Evolutionary conservation across 179 eudicot species (phyloP).

Genomic region (Amaranthus tricolor): DNA sequence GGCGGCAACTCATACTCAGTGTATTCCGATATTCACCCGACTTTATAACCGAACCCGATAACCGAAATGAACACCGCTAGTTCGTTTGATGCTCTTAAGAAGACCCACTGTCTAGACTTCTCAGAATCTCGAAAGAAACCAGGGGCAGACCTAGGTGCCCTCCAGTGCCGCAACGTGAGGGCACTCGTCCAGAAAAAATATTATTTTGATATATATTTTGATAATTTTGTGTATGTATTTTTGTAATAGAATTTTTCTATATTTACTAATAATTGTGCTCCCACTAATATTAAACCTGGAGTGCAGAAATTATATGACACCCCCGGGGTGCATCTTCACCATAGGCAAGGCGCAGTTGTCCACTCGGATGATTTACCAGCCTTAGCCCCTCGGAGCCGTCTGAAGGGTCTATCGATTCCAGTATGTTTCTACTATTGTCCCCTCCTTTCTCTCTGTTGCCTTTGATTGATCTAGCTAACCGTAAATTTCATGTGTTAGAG

Average conservation of each 20-base stretch:
- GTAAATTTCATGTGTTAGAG: constrained; percentile 35
- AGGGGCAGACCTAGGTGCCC: too few relatives aligned
- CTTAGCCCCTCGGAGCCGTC: constrained; percentile 90
- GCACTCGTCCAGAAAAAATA: too few relatives aligned
- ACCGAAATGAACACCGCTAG: too few relatives aligned
- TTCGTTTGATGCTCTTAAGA: too few relatives aligned
- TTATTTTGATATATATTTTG: too few relatives aligned
- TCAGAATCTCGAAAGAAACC: constrained; percentile 1
- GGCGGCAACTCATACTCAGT: too few relatives aligned
- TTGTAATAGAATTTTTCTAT: not conserved
- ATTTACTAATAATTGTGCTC: too few relatives aligned
- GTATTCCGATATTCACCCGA: too few relatives aligned
- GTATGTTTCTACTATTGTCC: constrained; percentile 40
- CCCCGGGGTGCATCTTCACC: constrained; percentile 99
- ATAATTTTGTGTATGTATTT: too few relatives aligned
- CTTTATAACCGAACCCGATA: too few relatives aligned
- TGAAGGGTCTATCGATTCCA: constrained; percentile 79
- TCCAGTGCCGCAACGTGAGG: too few relatives aligned
- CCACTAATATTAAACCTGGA: too few relatives aligned
- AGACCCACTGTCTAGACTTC: not conserved
- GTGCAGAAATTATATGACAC: constrained; percentile 87
- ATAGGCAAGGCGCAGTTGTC: constrained; percentile 94
- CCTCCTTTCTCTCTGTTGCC: not conserved
- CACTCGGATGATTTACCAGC: constrained; percentile 78
- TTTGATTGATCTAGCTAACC: constrained; percentile 15